Conservation (phyloP, 345 rosid genomes). For the Noccaea caerulescens region DNA sequence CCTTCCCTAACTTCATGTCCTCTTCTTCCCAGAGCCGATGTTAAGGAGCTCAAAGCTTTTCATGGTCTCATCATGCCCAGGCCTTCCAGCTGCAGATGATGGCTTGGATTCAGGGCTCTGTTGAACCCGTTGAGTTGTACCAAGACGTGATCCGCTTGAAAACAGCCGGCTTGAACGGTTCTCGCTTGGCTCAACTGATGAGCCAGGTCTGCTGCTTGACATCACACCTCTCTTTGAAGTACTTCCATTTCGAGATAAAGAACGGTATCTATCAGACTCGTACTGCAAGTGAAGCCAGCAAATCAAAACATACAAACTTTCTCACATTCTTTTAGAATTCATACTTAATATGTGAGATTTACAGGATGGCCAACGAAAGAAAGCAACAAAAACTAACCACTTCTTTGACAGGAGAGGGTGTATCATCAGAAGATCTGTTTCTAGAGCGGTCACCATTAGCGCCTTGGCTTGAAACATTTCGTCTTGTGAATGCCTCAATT, state of each 20-base stretch:
- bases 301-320: conserved; percentile 22
- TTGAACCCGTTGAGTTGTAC: conserved; percentile 65
- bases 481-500: conserved; percentile 76
- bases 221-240: conserved; percentile 67
- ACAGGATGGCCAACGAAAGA: conserved; percentile 3
- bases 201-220: conserved; percentile 65
- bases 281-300: conserved; percentile 51
- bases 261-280: conserved; percentile 63
- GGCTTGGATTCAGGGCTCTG: conserved; percentile 69
- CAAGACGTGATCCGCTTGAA: conserved; percentile 63
- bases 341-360: conserved; percentile 3
- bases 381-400: conserved; percentile 48
- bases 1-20: conserved; percentile 45
- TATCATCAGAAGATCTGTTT: conserved; percentile 56
- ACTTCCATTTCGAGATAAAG: conserved; percentile 71
- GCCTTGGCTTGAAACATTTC: conserved; percentile 61
- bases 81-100: conserved; percentile 56
- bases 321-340: conserved; percentile 9
- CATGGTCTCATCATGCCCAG: conserved; percentile 70
- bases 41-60: conserved; percentile 82
- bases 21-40: conserved; percentile 57
- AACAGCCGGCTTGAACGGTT: conserved; percentile 65
- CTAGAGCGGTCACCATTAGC: conserved; percentile 50
- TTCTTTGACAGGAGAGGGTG: conserved; percentile 57
- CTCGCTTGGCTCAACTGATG: conserved; percentile 79